Evolutionary conservation across 2,329 filamentous ascomycete genomes (phyloP).

Genomic region (Fusarium buharicum): DNA sequence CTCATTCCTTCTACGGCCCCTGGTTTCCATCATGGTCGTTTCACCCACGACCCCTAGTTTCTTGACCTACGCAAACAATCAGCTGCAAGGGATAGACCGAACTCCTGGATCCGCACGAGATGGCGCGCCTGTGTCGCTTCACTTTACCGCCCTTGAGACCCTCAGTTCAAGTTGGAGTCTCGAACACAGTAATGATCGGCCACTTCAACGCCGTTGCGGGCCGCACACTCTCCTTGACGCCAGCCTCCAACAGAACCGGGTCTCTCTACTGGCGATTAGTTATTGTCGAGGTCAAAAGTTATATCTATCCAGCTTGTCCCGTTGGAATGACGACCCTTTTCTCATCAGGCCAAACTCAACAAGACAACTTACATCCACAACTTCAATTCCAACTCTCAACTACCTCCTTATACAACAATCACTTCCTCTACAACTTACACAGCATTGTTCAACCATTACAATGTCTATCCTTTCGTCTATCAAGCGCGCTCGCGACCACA

Average conservation of each 20-base stretch:
- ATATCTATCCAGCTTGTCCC: constrained; percentile 26
- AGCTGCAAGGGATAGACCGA: neutral
- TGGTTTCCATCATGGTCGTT: constrained; percentile 18
- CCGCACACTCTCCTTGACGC: constrained; percentile 23
- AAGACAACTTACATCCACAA: neutral
- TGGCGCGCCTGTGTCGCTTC: constrained; percentile 24
- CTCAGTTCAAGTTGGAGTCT: constrained; percentile 15
- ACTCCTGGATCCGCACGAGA: constrained; percentile 11
- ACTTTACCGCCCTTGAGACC: constrained; percentile 28
- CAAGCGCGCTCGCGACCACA: constrained; percentile 62
- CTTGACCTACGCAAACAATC: constrained; percentile 2
- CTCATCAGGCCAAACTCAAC: constrained; percentile 8
- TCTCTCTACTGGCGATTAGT: neutral
- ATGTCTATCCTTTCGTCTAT: constrained; percentile 70
- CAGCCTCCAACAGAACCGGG: constrained; percentile 22
- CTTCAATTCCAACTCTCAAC: neutral
- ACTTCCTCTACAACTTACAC: constrained; percentile 2
- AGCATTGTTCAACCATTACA: constrained; percentile 5
- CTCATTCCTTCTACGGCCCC: constrained; percentile 18
- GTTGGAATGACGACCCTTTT: constrained; percentile 2
- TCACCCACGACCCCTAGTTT: constrained; percentile 18
- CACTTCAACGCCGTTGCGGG: constrained; percentile 30
- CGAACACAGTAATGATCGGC: constrained; percentile 33
- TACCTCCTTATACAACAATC: neutral
- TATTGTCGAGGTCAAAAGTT: constrained; percentile 4